Conservation (phyloP, 2,329 filamentous ascomycete genomes). For the Chrysoporthe deuterocubensis region DNA sequence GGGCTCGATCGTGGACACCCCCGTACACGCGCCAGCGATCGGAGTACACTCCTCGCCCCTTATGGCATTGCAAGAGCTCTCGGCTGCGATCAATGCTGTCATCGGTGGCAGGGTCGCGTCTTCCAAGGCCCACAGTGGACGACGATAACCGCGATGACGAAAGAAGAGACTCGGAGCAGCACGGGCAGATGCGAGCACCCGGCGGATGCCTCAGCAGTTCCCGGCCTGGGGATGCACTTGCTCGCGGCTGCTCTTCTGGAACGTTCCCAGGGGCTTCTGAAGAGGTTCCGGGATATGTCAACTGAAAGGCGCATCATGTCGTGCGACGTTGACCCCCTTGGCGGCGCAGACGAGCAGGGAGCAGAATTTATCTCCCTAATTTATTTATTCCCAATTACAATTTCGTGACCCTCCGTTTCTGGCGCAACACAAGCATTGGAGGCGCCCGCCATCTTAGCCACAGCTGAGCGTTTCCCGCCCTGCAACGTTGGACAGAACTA, state of each 20-base stretch:
- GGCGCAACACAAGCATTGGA: background rate
- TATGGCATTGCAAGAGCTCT: background rate
- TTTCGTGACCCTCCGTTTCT: background rate
- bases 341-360: background rate
- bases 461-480: background rate
- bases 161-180: background rate
- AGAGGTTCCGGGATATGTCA: slow-evolving; percentile 19
- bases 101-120: background rate
- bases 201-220: slow-evolving; percentile 3
- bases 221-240: background rate
- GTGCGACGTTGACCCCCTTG: slow-evolving; percentile 1
- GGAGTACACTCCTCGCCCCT: background rate
- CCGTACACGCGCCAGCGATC: background rate
- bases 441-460: background rate
- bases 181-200: slow-evolving; percentile 12
- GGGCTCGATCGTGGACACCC: background rate
- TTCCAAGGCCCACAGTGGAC: background rate
- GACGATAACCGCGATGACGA: background rate
- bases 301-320: slow-evolving; percentile 3
- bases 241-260: background rate
- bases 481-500: slow-evolving; percentile 23
- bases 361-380: slow-evolving; percentile 1
- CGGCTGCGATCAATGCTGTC: background rate
- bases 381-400: background rate
- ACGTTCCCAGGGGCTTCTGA: slow-evolving; percentile 15